phyloP scores from a whole-genome alignment of 1,284 basidiomycete species.

The Tranzscheliella williamsii region DNA sequence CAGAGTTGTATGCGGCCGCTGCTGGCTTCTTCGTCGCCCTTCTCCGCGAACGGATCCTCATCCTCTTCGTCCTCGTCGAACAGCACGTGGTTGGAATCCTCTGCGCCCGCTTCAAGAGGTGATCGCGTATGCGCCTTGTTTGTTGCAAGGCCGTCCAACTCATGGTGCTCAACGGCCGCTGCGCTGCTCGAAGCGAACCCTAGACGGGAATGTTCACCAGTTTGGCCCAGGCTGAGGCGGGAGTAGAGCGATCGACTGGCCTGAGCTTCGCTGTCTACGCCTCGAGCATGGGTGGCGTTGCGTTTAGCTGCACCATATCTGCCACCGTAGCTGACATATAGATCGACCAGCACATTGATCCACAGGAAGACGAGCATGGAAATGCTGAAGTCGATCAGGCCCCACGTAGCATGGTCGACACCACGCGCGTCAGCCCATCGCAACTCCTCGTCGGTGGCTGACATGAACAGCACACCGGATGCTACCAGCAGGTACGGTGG shows the following conservation, averaged over 20 bases:
- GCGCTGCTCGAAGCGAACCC: not conserved
- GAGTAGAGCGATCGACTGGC: constrained; percentile 17
- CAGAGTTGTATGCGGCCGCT: constrained; percentile 13
- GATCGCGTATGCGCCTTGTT: too few species aligned
- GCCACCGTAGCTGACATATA: constrained; percentile 52
- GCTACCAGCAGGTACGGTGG: constrained; percentile 53
- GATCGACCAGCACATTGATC: constrained; percentile 55
- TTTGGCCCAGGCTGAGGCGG: constrained; percentile 17
- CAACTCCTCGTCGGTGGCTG: constrained; percentile 59
- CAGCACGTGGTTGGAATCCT: constrained; percentile 27
- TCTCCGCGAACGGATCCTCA: constrained; percentile 42
- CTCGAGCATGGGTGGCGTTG: constrained; percentile 14
- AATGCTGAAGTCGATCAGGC: constrained; percentile 54
- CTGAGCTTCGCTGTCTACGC: constrained; percentile 16
- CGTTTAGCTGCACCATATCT: constrained; percentile 29
- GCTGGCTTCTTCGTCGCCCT: constrained; percentile 16
- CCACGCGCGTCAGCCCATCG: constrained; percentile 53
- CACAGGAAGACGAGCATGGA: constrained; percentile 53
- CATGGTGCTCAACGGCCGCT: constrained; percentile 9
- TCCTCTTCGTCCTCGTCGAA: constrained; percentile 50
- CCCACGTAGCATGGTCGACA: constrained; percentile 57
- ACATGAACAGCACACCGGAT: constrained; percentile 57
- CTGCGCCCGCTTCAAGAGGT: not conserved
- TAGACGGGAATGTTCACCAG: not conserved
- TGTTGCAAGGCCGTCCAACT: constrained; percentile 11